These are phyloP conservation scores for Adiantum capillusveneris DNA, from an alignment of 75 land plant species.

Conservation along the genomic window DNA sequence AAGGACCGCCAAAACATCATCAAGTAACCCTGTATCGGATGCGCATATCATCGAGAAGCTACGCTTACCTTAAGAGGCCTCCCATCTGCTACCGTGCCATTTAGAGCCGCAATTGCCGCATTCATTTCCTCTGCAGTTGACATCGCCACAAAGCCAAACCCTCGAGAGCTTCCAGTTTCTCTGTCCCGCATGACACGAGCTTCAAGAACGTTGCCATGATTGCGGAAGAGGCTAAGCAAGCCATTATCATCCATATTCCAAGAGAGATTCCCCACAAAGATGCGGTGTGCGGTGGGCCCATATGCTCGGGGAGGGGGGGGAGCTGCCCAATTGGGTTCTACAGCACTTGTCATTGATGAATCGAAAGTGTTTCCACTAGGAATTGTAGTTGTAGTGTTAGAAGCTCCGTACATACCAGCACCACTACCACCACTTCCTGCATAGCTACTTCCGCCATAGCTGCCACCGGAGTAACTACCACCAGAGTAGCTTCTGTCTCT, in stretches of 20 bases:
- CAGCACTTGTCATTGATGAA: too few species aligned
- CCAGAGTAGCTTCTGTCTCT: neutral
- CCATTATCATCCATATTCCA: conserved; percentile 58
- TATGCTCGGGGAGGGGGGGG: too few species aligned
- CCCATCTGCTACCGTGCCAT: conserved; percentile 22
- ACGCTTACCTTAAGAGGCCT: too few species aligned
- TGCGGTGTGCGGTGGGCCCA: conserved; percentile 16
- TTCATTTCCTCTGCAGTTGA: conserved; percentile 48
- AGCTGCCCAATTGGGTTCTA: too few species aligned
- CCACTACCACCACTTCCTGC: too few species aligned
- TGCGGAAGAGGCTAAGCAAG: conserved; percentile 33
- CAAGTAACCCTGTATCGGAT: too few species aligned
- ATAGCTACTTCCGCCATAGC: neutral
- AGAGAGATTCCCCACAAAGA: conserved; percentile 60
- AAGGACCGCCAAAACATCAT: too few species aligned
- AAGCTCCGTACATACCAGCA: too few species aligned
- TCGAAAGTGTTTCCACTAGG: too few species aligned
- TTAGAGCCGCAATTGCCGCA: conserved; percentile 45
- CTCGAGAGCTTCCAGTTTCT: conserved; percentile 80
- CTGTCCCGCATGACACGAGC: conserved; percentile 76
- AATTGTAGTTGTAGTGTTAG: too few species aligned
- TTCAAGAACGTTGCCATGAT: conserved; percentile 46
- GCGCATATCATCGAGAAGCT: too few species aligned
- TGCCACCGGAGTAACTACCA: neutral
- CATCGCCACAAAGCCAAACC: conserved; percentile 84